A percentile compares a stretch with the other conserved stretches of the same genome.
phyloP scores from a whole-genome alignment of 106 monocot species.

The Dendrobium nobile region DNA sequence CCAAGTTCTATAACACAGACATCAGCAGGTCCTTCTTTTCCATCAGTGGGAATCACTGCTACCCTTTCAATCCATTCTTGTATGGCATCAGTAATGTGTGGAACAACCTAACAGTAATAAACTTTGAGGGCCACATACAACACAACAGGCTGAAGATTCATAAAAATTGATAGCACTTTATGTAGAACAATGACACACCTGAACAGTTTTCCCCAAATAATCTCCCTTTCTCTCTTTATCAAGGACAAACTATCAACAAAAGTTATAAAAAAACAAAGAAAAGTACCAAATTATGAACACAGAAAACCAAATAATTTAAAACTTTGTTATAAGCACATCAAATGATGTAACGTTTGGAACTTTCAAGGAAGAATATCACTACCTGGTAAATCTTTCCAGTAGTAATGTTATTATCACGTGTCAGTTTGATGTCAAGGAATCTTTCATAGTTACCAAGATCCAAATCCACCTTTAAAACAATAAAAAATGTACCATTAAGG shows the following conservation, averaged over 20 bases:
- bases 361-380: neutral
- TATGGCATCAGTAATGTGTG: constrained; percentile 83
- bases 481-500: neutral
- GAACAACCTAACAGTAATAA: constrained; percentile 50
- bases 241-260: constrained; percentile 43
- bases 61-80: constrained; percentile 93
- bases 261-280: neutral
- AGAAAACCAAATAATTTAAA: neutral
- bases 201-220: constrained; percentile 70
- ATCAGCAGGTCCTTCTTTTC: constrained; percentile 77
- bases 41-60: constrained; percentile 72
- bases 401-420: constrained; percentile 64
- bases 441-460: constrained; percentile 70
- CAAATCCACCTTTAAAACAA: constrained; percentile 54
- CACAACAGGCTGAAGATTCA: neutral
- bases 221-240: constrained; percentile 70
- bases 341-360: neutral
- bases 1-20: constrained; percentile 93
- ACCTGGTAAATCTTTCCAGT: constrained; percentile 79
- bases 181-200: constrained; percentile 25
- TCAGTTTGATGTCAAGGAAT: constrained; percentile 52
- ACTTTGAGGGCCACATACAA: neutral
- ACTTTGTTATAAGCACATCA: neutral
- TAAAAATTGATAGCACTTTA: neutral
- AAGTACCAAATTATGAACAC: neutral